These are phyloP conservation scores for Adansonia gregorii DNA, from an alignment of 441 rosid species.

Conservation along the genomic window DNA sequence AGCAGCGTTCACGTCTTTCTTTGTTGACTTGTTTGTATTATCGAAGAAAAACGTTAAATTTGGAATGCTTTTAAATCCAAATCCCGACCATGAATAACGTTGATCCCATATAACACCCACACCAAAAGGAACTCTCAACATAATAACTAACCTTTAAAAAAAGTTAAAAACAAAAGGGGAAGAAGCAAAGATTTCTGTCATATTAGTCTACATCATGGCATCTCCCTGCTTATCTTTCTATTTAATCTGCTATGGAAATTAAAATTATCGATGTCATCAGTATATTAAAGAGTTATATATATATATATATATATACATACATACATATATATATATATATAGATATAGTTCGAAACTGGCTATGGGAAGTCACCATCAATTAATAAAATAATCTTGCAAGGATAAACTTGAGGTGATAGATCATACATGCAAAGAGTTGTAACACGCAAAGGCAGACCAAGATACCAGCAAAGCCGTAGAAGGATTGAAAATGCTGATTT, in stretches of 20 bases:
- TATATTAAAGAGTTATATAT: no score
- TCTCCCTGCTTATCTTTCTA: not conserved
- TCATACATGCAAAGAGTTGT: not conserved
- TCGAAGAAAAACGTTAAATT: not conserved
- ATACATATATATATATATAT: no score
- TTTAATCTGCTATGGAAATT: not conserved
- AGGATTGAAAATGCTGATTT: not conserved
- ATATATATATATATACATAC: no score
- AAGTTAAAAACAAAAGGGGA: not conserved
- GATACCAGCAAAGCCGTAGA: not conserved
- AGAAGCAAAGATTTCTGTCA: slow-evolving; percentile 4
- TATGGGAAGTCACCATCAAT: not conserved
- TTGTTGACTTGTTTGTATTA: not conserved
- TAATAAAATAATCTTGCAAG: not conserved
- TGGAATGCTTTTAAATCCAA: not conserved
- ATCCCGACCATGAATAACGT: not conserved
- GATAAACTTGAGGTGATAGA: not conserved
- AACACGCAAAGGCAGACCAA: not conserved
- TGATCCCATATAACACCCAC: not conserved
- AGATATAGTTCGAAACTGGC: not conserved
- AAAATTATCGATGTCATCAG: not conserved
- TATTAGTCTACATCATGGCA: no score
- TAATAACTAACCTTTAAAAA: not conserved
- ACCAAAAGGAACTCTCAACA: not conserved
- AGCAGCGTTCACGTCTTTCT: not conserved